Evolutionary conservation across 1,284 basidiomycete species (phyloP).

Genomic region (Pterulicium gracile): DNA sequence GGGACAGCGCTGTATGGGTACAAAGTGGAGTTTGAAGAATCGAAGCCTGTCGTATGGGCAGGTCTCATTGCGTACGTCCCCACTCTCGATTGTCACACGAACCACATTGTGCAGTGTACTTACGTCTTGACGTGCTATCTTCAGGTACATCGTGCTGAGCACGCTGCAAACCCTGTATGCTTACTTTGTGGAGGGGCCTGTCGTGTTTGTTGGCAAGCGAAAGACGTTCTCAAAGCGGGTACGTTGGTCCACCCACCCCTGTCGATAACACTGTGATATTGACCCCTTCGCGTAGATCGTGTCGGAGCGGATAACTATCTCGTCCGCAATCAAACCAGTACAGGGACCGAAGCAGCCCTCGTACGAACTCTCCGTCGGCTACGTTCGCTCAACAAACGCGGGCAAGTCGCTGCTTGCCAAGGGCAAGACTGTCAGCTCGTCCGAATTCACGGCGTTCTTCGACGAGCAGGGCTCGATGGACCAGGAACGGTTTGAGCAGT

Average conservation of each 20-base stretch:
- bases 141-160: constrained; percentile 66
- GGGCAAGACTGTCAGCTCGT: constrained; percentile 39
- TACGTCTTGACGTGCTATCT: neutral
- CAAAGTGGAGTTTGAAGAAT: constrained; percentile 76
- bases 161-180: constrained; percentile 64
- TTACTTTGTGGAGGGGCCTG: constrained; percentile 72
- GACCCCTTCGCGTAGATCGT: constrained; percentile 45
- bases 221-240: constrained; percentile 78
- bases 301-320: constrained; percentile 69
- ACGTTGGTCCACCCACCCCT: constrained; percentile 17
- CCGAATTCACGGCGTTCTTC: constrained; percentile 58
- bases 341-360: constrained; percentile 31
- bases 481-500: constrained; percentile 57
- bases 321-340: constrained; percentile 36
- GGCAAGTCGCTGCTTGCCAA: constrained; percentile 69
- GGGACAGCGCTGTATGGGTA: constrained; percentile 79
- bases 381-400: constrained; percentile 62
- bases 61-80: constrained; percentile 62
- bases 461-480: constrained; percentile 62
- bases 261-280: constrained; percentile 1
- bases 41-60: constrained; percentile 69
- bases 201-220: constrained; percentile 73
- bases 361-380: constrained; percentile 53
- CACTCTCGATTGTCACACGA: constrained; percentile 8
- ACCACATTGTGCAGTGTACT: neutral